Base-by-base conservation (phyloP, 345 rosid genomes). In the Populus tremula region DNA sequence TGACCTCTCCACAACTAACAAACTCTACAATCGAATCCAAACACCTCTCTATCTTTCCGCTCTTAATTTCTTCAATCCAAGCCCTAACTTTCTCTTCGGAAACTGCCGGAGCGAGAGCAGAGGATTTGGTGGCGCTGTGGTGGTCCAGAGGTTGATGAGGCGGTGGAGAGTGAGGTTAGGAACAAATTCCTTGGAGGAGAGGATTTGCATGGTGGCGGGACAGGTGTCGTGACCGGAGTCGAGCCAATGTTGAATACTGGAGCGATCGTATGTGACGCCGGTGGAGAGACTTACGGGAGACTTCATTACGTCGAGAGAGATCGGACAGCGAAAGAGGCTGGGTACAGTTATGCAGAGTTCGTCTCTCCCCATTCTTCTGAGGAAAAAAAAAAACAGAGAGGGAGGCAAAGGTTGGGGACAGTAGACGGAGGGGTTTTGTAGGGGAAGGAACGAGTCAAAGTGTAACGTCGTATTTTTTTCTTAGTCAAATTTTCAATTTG, bases 141-240 rank as follows among this genome's bases (percentile, higher is more conserved):
- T n/a, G 64, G 20, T 1, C 79, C 78, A 80, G 31, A 80, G 72
- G 62, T 53, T 75, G 72, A 80, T 80, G 38, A 80, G 76, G 11
- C 83, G 79, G 62, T 35, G 79, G 68, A 80, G 83, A 11, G 83
- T 80, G 68, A 80, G 79, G 27, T 80, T 80, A 31, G 83, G 83
- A 35, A 80, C 72, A 53, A 80, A 27, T 31, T 80, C 83, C 67
- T 71, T 80, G 76, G 79, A 31, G 45, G 72, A 7, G n/a, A 80
- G 83, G 71, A 80, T 67, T 43, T 80, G 83, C 83, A 80, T 80
- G 38, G 83, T 80, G 63, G 83, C 83, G 5, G 83, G 83, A 54
- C 83, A 80, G 8, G 83, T 80, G 72, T 76, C 83, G 79, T 76
- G 83, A 23, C 83, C 83, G 63, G 79, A 49, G 6, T 80, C 83